A percentile compares a stretch with the other conserved stretches of the same genome.
phyloP scores from a whole-genome alignment of 2,329 filamentous ascomycete species.

The Alternaria hordeiaustralica region DNA sequence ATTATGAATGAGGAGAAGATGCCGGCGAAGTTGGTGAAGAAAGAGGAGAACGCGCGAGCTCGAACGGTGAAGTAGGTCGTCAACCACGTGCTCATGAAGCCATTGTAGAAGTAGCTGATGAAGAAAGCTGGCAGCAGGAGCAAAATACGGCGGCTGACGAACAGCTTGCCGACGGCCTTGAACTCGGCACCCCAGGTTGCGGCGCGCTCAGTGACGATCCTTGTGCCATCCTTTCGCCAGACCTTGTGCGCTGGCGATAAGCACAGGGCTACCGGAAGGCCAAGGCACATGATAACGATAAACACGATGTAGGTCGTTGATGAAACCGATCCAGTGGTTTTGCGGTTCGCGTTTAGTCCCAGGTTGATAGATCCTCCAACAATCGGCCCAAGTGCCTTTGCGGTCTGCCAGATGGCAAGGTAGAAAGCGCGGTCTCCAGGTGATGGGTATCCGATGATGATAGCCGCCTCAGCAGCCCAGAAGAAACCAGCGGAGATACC shows the following conservation, averaged over 20 bases:
- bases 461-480: constrained; percentile 52
- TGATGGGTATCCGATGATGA: constrained; percentile 51
- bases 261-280: constrained; percentile 51
- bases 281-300: constrained; percentile 57
- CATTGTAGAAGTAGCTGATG: constrained; percentile 50
- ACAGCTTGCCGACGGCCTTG: constrained; percentile 38
- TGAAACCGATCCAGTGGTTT: constrained; percentile 48
- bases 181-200: constrained; percentile 36
- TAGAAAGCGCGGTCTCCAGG: constrained; percentile 47
- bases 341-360: constrained; percentile 53
- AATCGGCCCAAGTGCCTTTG: constrained; percentile 49
- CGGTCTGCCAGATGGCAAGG: constrained; percentile 45
- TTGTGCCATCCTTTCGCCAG: constrained; percentile 52
- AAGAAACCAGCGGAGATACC: constrained; percentile 52
- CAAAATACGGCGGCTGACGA: constrained; percentile 40
- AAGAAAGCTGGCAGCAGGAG: constrained; percentile 46
- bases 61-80: constrained; percentile 47
- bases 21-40: constrained; percentile 48
- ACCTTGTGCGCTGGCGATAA: constrained; percentile 56
- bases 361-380: constrained; percentile 60
- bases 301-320: constrained; percentile 55
- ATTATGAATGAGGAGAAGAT: constrained; percentile 47
- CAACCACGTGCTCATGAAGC: constrained; percentile 45
- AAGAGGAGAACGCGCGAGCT: constrained; percentile 42
- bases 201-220: constrained; percentile 33